These are phyloP conservation scores for Sinapis alba DNA, from an alignment of 441 rosid genomes.

Conservation along the genomic window DNA sequence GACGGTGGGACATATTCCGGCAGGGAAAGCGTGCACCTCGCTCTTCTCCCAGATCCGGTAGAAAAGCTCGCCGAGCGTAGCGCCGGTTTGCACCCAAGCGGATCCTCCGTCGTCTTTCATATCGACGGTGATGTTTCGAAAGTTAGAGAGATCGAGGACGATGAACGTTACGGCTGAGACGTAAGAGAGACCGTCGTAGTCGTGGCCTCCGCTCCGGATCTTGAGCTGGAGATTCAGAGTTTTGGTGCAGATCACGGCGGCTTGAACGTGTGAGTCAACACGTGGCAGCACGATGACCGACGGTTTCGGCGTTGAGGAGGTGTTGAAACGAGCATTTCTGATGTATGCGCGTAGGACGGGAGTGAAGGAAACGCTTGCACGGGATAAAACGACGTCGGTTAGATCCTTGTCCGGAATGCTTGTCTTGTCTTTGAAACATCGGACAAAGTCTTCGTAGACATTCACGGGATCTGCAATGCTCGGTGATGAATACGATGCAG, in stretches of 20 bases:
- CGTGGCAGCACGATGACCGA: conserved; percentile 43
- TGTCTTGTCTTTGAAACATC: conserved; percentile 35
- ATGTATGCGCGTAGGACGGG: conserved; percentile 30
- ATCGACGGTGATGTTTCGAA: conserved; percentile 44
- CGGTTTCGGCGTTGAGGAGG: conserved; percentile 46
- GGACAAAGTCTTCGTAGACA: conserved; percentile 33
- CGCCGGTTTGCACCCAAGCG: conserved; percentile 40
- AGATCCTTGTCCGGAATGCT: not conserved
- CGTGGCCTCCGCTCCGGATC: conserved; percentile 58
- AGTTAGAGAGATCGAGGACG: conserved; percentile 46
- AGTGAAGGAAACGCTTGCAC: conserved; percentile 32
- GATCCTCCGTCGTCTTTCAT: conserved; percentile 31
- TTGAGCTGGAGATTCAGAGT: conserved; percentile 29
- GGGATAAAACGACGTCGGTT: conserved; percentile 33
- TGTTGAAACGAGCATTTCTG: conserved; percentile 41
- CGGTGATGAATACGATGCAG: conserved; percentile 20
- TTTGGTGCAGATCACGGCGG: conserved; percentile 46
- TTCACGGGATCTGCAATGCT: conserved; percentile 26
- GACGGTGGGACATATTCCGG: conserved; percentile 64
- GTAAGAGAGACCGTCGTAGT: conserved; percentile 54
- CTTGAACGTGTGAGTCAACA: conserved; percentile 42
- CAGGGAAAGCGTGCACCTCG: conserved; percentile 59
- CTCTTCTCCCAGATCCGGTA: conserved; percentile 52
- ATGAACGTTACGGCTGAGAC: conserved; percentile 42
- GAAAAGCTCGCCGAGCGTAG: conserved; percentile 55